Evolutionary conservation across 768 basidiomycete species (phyloP).

Genomic region (Trametes coccinea): DNA sequence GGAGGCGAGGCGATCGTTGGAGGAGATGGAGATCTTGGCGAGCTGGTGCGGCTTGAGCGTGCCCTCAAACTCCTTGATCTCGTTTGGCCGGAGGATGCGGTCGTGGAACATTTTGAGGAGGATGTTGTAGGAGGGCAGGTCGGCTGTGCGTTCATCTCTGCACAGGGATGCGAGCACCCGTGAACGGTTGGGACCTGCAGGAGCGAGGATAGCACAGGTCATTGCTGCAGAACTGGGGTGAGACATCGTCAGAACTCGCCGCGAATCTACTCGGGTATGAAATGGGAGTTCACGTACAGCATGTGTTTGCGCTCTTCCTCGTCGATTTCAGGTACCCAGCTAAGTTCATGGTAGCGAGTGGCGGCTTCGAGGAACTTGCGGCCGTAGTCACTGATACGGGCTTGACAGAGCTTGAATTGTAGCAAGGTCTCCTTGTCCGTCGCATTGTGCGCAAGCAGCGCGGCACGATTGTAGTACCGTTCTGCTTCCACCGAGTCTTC

Average conservation of each 20-base stretch:
- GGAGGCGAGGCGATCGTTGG: slow-evolving; percentile 75
- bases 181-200: slow-evolving; percentile 95
- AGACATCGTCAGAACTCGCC: background rate
- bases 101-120: slow-evolving; percentile 98
- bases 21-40: slow-evolving; percentile 84
- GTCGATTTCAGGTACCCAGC: slow-evolving; percentile 87
- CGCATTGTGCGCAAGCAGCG: slow-evolving; percentile 80
- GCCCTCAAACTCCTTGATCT: slow-evolving; percentile 87
- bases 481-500: slow-evolving; percentile 98
- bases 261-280: background rate
- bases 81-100: slow-evolving; percentile 87
- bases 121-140: slow-evolving; percentile 84
- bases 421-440: slow-evolving; percentile 78
- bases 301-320: slow-evolving; percentile 91
- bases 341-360: slow-evolving; percentile 90
- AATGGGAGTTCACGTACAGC: slow-evolving; percentile 57
- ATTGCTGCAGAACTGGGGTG: slow-evolving; percentile 77
- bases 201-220: slow-evolving; percentile 94
- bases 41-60: slow-evolving; percentile 91
- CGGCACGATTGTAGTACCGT: slow-evolving; percentile 95
- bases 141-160: slow-evolving; percentile 85
- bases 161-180: slow-evolving; percentile 90
- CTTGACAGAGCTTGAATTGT: slow-evolving; percentile 90
- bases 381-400: slow-evolving; percentile 89
- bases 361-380: slow-evolving; percentile 95